A percentile compares a stretch with the other conserved stretches of the same genome.
phyloP scores from a whole-genome alignment of 352 stramenopile species.

The Elongisporangium prolatum region DNA sequence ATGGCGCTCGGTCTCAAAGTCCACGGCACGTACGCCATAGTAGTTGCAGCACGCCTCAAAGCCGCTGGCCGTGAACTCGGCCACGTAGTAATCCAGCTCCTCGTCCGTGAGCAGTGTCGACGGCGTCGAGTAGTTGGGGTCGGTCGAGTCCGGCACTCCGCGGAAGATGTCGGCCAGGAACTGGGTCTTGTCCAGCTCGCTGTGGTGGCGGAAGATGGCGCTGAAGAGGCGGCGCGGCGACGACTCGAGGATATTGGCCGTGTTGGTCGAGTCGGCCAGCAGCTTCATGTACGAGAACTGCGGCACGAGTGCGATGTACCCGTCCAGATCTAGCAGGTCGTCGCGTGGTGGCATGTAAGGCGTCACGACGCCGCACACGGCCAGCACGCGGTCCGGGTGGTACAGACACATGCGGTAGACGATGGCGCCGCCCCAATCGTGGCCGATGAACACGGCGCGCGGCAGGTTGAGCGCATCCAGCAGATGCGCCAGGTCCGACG shows the following conservation, averaged over 20 bases:
- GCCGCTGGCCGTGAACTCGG: conserved; percentile 34
- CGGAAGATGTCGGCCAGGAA: conserved; percentile 29
- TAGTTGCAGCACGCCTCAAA: conserved; percentile 56
- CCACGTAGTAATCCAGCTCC: conserved; percentile 52
- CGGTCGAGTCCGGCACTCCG: conserved; percentile 16
- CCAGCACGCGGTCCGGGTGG: conserved; percentile 51
- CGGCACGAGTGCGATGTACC: conserved; percentile 37
- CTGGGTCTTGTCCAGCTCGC: conserved; percentile 18
- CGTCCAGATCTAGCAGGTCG: conserved; percentile 32
- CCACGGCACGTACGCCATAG: conserved; percentile 40
- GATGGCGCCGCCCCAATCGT: conserved; percentile 66
- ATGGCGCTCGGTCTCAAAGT: conserved; percentile 45
- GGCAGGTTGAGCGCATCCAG: conserved; percentile 60
- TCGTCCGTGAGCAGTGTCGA: conserved; percentile 36
- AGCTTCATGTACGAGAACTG: conserved; percentile 69
- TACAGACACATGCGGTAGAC: conserved; percentile 72
- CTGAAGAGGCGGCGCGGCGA: conserved; percentile 44
- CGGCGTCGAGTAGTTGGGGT: conserved; percentile 27
- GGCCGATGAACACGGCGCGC: conserved; percentile 63
- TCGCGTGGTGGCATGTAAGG: conserved; percentile 49
- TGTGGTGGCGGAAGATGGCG: conserved; percentile 40
- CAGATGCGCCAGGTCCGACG: conserved; percentile 25
- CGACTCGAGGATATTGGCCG: conserved; percentile 32
- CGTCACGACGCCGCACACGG: conserved; percentile 58
- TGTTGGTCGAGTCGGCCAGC: conserved; percentile 31